phyloP scores from a whole-genome alignment of 164 flowering plant species.

The Nymphaea colorata region DNA sequence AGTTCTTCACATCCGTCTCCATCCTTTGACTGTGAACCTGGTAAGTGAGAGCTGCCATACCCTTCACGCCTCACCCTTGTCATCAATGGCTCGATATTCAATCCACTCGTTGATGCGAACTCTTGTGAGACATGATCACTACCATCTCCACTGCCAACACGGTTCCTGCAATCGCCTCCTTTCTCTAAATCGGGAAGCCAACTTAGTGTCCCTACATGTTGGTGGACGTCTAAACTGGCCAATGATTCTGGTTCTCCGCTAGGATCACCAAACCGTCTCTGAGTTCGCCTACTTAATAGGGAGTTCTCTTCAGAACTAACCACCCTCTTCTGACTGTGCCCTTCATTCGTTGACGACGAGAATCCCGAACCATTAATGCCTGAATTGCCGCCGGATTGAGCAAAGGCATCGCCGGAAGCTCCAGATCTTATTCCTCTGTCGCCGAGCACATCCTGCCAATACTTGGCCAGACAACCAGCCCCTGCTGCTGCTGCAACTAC shows the following conservation, averaged over 20 bases:
- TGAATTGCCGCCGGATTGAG: background rate
- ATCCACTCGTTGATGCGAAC: constrained; percentile 15
- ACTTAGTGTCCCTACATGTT: background rate
- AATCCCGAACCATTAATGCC: background rate
- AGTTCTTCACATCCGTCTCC: background rate
- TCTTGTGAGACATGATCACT: constrained; percentile 8
- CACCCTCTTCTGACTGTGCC: background rate
- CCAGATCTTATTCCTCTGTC: constrained; percentile 19
- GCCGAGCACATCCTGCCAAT: constrained; percentile 25
- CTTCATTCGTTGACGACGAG: background rate
- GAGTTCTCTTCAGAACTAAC: constrained; percentile 7
- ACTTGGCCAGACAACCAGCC: constrained; percentile 52
- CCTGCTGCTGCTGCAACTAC: constrained; percentile 64
- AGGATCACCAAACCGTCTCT: constrained; percentile 9
- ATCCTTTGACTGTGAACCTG: background rate
- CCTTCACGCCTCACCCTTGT: constrained; percentile 4
- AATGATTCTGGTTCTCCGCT: background rate
- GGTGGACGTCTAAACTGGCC: background rate
- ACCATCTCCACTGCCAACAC: constrained; percentile 4
- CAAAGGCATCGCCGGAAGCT: constrained; percentile 7
- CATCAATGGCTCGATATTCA: constrained; percentile 10
- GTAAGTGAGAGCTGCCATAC: background rate
- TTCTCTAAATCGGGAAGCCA: background rate
- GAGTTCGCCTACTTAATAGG: constrained; percentile 13
- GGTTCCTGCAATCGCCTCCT: background rate